Conservation (phyloP, 441 rosid genomes). For the Melastoma candidum region DNA sequence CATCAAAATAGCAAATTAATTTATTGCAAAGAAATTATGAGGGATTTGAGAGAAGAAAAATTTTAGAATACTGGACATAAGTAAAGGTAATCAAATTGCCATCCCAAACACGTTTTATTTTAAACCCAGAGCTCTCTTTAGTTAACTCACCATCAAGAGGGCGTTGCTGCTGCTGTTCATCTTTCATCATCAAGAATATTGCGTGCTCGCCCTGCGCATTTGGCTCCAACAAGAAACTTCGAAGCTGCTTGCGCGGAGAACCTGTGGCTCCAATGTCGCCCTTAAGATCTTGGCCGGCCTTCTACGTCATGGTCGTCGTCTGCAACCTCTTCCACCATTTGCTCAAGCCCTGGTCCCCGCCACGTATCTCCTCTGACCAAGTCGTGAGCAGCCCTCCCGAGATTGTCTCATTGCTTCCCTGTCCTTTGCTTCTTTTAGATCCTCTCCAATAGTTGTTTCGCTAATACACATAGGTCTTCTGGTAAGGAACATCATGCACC, state of each 20-base stretch:
- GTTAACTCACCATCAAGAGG: too few species aligned
- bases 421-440: not conserved
- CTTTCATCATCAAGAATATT: too few species aligned
- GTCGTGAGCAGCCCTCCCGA: conserved; percentile 21
- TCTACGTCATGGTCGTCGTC: conserved; percentile 25
- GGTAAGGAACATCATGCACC: conserved; percentile 34
- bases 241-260: conserved; percentile 11
- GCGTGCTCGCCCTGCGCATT: not conserved
- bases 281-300: conserved; percentile 8
- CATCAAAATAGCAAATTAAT: too few species aligned
- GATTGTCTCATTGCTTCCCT: too few species aligned
- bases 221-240: conserved; percentile 5
- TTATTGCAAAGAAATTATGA: too few species aligned
- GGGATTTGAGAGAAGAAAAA: too few species aligned
- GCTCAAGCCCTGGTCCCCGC: conserved; percentile 60
- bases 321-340: conserved; percentile 57
- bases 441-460: not conserved
- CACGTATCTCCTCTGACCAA: conserved; percentile 73
- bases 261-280: conserved; percentile 12
- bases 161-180: too few species aligned
- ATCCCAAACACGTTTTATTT: too few species aligned
- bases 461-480: conserved; percentile 54
- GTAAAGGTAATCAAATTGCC: too few species aligned
- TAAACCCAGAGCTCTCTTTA: too few species aligned
- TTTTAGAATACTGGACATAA: too few species aligned